Percentiles rank a stretch among this genome's conserved stretches.
Evolutionary conservation across 192 early-diverging fungal genomes (phyloP).

Genomic region (Neocallimastix lanati): DNA sequence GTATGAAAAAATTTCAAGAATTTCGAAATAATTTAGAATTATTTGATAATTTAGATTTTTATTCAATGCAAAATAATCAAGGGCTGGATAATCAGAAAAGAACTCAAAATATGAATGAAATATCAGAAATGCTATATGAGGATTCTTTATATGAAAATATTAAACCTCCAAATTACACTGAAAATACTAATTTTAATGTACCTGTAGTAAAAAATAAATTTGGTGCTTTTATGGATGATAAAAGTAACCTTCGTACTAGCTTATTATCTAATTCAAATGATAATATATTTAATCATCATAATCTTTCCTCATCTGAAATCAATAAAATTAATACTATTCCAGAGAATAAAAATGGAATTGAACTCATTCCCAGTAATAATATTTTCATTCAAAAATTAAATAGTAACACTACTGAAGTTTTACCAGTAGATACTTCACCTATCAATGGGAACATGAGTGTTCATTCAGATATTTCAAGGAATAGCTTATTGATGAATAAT

Average conservation of each 20-base stretch:
- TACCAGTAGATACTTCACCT: neutral
- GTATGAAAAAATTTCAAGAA: neutral
- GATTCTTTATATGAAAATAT: neutral
- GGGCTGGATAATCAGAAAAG: neutral
- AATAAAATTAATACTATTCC: neutral
- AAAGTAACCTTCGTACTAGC: no score
- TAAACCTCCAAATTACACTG: neutral
- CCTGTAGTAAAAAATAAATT: neutral
- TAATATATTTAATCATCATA: neutral
- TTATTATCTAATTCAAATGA: neutral
- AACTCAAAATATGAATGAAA: neutral
- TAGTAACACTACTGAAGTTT: neutral
- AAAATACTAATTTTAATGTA: no score
- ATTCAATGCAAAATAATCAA: neutral
- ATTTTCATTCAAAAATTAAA: neutral
- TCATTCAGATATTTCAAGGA: no score
- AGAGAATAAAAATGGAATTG: neutral
- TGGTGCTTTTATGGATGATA: no score
- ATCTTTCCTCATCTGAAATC: neutral
- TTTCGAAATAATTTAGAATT: neutral
- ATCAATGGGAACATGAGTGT: neutral
- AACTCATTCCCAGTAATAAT: neutral
- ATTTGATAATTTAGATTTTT: neutral
- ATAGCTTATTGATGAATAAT: no score
- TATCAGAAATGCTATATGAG: neutral